Evolutionary conservation across 139 green algal genomes (phyloP), one percentile per base, ranked within the genome.

Genomic region (Chlamydomonas eustigma): DNA sequence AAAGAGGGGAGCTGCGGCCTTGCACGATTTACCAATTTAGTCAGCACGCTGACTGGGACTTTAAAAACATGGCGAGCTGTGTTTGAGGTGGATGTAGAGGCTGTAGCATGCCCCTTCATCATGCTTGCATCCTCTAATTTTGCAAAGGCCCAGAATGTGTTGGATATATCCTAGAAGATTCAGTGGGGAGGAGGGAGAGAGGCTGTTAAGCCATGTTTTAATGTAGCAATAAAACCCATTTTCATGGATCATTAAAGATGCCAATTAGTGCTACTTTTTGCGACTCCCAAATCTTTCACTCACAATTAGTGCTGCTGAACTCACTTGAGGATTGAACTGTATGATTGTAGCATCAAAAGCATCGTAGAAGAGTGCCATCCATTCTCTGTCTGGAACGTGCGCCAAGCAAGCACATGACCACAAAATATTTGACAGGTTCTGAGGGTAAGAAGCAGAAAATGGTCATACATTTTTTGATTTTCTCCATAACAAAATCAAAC

Each of bases 131-230:
- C 39, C 32, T 50, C 33, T 12, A 81, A 38, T 52, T 34, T 39
- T 4, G 68, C 68, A 24, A 76, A 32, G 1, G 68, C 76, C 76
- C 76, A 81, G 2, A 81, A 52, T 37, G 67, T 73, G 76, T 81
- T 81, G 76, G 66, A 76, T 25, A 81, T 50, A 37, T 72, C 76
- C 76, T 80, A 51, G 38, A 63, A 24, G 22, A 22, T 28, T 28
- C 50, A 12, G 58, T 30, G 58, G 58, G 24, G 58, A 12, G 50
- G 22, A 22, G 50, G 24, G 50, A 24, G 50, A 22, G 22, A 24
- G 50, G 50, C 50, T 63, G 50, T n/a, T n/a, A n/a, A n/a, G n/a
- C n/a, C n/a, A n/a, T n/a, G n/a, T n/a, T n/a, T n/a, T n/a, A n/a
- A n/a, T n/a, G n/a, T n/a, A n/a, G n/a, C n/a, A n/a, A n/a, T n/a